Base-by-base conservation (phyloP, 352 stramenopile genomes). In the Pythium insidiosum region DNA sequence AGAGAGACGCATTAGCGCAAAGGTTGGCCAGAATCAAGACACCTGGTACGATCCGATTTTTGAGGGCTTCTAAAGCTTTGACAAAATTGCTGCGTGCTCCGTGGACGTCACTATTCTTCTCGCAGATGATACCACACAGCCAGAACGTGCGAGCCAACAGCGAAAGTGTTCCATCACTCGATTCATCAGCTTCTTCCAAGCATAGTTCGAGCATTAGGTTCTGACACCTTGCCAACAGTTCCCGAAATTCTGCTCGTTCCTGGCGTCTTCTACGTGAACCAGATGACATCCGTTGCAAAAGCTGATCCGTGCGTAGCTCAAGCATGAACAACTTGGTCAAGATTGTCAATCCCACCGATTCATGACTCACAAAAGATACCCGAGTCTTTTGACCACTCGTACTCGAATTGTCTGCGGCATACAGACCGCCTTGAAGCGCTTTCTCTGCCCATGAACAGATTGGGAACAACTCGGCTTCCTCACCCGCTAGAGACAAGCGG, bases 381-480 rank as follows among this genome's bases (percentile, higher is more conserved):
- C 3, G 22, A 12, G 15, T 23, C 18, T 24, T 45, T 38, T 3
- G 40, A 25, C 7, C 39, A 29, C 6, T 43, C 7, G 13, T 16
- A 10, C 16, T 23, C n/a, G n/a, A n/a, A n/a, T n/a, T n/a, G n/a
- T n/a, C n/a, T n/a, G n/a, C n/a, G n/a, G n/a, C n/a, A n/a, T n/a
- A n/a, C 13, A 52, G 36, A 20, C 46, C 54, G 25, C 63, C 59
- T 12, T 58, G 61, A 9, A 84, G 42, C 10, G 63, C 47, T 37
- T 73, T 84, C 44, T 88, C 69, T 4, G 75, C 49, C 74, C 74
- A 88, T 9, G 63, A 54, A 35, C 63, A 80, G 2, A 84, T 61
- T 22, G 38, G 39, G 23, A 82, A 55, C 16, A 84, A 58, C 1
- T 66, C 58, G 36, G 65, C 60, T 10, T 51, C 43, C 15, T 58